Conservation (phyloP, 176 grass and related monocot genomes). For the Phoenix dactylifera region DNA sequence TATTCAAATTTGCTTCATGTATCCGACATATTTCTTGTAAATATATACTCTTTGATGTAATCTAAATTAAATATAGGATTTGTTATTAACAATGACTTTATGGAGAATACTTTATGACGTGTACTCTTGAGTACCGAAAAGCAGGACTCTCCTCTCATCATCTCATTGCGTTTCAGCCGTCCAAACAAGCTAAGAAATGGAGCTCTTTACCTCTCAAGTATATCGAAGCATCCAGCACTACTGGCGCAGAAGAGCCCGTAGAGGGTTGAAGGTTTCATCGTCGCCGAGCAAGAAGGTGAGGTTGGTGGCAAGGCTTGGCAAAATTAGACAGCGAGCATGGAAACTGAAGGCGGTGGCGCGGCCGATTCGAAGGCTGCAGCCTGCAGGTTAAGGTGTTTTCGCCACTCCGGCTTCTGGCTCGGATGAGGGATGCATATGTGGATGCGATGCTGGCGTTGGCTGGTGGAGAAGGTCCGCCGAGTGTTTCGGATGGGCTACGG, state of each 20-base stretch:
- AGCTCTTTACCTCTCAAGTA: neutral
- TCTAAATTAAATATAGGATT: no score
- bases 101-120: no score
- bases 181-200: neutral
- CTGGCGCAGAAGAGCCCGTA: slow-evolving; percentile 14
- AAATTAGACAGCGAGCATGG: neutral
- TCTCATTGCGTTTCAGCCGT: no score
- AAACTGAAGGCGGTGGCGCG: neutral
- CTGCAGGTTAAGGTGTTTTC: neutral
- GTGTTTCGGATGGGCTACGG: neutral
- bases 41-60: no score
- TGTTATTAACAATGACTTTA: no score
- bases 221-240: slow-evolving; percentile 3
- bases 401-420: slow-evolving; percentile 12
- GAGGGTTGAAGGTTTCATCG: neutral
- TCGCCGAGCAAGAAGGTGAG: neutral
- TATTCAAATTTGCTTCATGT: no score
- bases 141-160: no score
- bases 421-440: slow-evolving; percentile 22
- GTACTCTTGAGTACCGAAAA: no score
- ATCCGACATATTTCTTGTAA: no score
- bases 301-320: slow-evolving; percentile 17
- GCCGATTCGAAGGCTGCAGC: neutral
- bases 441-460: slow-evolving; percentile 16
- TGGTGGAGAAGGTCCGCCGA: neutral